Percentiles rank a stretch among this genome's conserved stretches.
phyloP scores from a whole-genome alignment of 2,329 filamentous ascomycete species.

The Alternaria sp. region DNA sequence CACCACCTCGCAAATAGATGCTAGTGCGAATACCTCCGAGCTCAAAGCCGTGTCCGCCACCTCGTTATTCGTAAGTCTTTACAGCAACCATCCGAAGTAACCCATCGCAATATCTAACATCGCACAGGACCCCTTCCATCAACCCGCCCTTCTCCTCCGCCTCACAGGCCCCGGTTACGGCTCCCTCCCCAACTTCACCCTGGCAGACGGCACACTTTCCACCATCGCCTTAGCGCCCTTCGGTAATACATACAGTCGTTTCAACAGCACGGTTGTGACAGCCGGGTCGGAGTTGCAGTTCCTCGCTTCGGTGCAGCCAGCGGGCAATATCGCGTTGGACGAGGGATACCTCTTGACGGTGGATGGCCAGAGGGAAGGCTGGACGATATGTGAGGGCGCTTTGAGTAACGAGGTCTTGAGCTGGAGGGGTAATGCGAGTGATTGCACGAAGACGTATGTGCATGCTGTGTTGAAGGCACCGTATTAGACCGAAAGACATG shows the following conservation, averaged over 20 bases:
- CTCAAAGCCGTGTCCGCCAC: conserved; percentile 48
- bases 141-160: conserved; percentile 46
- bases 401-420: conserved; percentile 42
- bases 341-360: conserved; percentile 49
- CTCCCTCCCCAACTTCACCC: conserved; percentile 49
- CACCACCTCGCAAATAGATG: conserved; percentile 42
- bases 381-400: conserved; percentile 48
- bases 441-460: conserved; percentile 47
- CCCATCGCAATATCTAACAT: neutral
- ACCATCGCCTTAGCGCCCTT: conserved; percentile 37
- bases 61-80: conserved; percentile 42
- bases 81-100: neutral
- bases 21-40: conserved; percentile 34
- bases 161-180: conserved; percentile 48
- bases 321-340: conserved; percentile 43
- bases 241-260: conserved; percentile 30
- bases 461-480: conserved; percentile 48
- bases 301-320: conserved; percentile 32
- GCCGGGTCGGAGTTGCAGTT: conserved; percentile 42
- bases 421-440: conserved; percentile 46
- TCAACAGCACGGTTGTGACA: conserved; percentile 41
- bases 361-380: conserved; percentile 44
- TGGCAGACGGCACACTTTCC: conserved; percentile 43
- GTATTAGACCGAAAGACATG: conserved; percentile 32
- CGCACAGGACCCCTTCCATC: conserved; percentile 41